These are phyloP conservation scores for Aspergillus unguis DNA, from an alignment of 2,329 filamentous ascomycete species.

Conservation along the genomic window DNA sequence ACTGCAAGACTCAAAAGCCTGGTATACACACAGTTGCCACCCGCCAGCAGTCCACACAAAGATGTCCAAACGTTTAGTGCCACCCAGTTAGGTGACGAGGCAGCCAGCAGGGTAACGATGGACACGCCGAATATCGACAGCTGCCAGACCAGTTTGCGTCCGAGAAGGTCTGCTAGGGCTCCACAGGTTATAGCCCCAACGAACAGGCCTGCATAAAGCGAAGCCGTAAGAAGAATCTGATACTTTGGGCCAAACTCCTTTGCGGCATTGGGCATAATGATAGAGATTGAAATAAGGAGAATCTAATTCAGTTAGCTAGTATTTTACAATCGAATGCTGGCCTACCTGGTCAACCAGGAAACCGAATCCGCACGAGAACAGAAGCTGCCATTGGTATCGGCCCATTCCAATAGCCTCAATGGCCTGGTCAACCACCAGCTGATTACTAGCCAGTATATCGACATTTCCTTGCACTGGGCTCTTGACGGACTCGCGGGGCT, in stretches of 20 bases:
- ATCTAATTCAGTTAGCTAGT: background rate
- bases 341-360: slow-evolving; percentile 10
- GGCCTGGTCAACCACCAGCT: slow-evolving; percentile 1
- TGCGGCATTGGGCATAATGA: slow-evolving; percentile 7
- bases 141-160: slow-evolving; percentile 10
- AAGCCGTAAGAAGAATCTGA: background rate
- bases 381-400: slow-evolving; percentile 10
- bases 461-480: background rate
- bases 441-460: background rate
- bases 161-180: slow-evolving; percentile 6
- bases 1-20: no score
- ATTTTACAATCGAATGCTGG: no score
- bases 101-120: slow-evolving; percentile 6
- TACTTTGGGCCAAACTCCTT: slow-evolving; percentile 5
- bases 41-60: background rate
- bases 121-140: slow-evolving; percentile 9
- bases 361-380: slow-evolving; percentile 8
- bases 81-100: slow-evolving; percentile 7
- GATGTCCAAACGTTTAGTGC: background rate
- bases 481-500: background rate
- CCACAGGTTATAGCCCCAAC: slow-evolving; percentile 9
- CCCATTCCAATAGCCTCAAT: slow-evolving; percentile 12
- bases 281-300: slow-evolving; percentile 3
- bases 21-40: slow-evolving; percentile 21
- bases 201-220: background rate